Evolutionary conservation across 306 rosid species (phyloP).

Genomic region (Coriaria nepalensis): DNA sequence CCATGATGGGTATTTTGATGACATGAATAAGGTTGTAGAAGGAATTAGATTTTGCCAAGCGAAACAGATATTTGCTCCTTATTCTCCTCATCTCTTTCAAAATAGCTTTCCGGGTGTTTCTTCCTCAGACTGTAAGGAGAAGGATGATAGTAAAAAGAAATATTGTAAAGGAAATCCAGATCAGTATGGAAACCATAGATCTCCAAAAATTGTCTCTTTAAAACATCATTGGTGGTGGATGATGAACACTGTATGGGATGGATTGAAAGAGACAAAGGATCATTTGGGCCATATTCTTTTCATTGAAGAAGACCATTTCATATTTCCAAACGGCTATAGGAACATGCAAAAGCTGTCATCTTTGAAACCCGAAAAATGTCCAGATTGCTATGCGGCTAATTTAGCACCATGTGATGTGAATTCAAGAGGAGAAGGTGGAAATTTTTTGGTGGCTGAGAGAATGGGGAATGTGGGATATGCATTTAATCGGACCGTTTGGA

Average conservation of each 20-base stretch:
- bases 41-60: conserved; percentile 71
- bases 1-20: conserved; percentile 83
- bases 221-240: conserved; percentile 99
- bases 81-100: conserved; percentile 70
- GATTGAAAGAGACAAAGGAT: conserved; percentile 53
- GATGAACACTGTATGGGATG: conserved; percentile 95
- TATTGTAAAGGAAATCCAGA: conserved; percentile 66
- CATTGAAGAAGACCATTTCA: conserved; percentile 87
- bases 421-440: conserved; percentile 74
- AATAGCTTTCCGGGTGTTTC: conserved; percentile 73
- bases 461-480: conserved; percentile 94
- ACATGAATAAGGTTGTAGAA: conserved; percentile 59
- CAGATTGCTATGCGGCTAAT: conserved; percentile 83
- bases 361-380: conserved; percentile 61
- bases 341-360: conserved; percentile 51
- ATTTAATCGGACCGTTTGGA: conserved; percentile 74
- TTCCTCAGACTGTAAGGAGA: conserved; percentile 49
- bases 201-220: conserved; percentile 72
- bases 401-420: conserved; percentile 96
- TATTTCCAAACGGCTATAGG: conserved; percentile 83
- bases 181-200: conserved; percentile 82
- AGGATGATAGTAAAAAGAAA: conserved; percentile 24
- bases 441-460: conserved; percentile 63
- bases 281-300: conserved; percentile 70
- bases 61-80: conserved; percentile 85